A percentile compares a stretch with the other conserved stretches of the same genome.
Evolutionary conservation across 805 yeast species (phyloP).

Genomic region (Wickerhamomyces rabaulensis): DNA sequence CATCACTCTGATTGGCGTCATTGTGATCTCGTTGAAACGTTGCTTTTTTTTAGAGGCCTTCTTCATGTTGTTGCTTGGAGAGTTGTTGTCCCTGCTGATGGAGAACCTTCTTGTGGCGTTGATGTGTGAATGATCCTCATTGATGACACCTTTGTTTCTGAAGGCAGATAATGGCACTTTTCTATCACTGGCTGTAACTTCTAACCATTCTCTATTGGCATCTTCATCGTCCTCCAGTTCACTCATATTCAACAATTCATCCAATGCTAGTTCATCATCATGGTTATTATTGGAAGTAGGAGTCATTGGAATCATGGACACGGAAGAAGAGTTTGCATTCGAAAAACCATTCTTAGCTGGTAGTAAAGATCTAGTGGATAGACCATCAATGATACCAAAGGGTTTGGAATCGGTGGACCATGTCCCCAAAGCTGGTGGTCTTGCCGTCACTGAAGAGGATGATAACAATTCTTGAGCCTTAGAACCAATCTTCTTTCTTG

Average conservation of each 20-base stretch:
- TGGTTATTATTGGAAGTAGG: slow-evolving; percentile 23
- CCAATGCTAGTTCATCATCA: slow-evolving; percentile 48
- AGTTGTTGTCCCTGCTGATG: slow-evolving; percentile 1
- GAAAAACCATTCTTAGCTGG: slow-evolving; percentile 27
- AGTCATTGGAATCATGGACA: slow-evolving; percentile 12
- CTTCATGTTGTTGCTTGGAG: not conserved
- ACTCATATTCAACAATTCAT: slow-evolving; percentile 83
- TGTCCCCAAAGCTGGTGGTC: slow-evolving; percentile 91
- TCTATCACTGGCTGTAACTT: slow-evolving; percentile 35
- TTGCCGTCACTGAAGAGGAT: slow-evolving; percentile 73
- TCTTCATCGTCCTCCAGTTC: slow-evolving; percentile 75
- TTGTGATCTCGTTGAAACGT: slow-evolving; percentile 11
- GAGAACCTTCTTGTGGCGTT: slow-evolving; percentile 24
- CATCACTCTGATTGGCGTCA: slow-evolving; percentile 16
- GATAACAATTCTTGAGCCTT: slow-evolving; percentile 92
- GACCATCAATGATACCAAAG: slow-evolving; percentile 91
- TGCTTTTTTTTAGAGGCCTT: slow-evolving; percentile 5
- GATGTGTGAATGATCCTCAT: slow-evolving; percentile 23
- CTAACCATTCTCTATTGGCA: slow-evolving; percentile 34
- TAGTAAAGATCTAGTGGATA: slow-evolving; percentile 77
- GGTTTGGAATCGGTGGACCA: slow-evolving; percentile 86
- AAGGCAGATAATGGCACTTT: slow-evolving; percentile 85
- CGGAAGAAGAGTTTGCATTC: not conserved
- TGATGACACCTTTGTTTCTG: slow-evolving; percentile 63
- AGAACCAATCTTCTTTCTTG: slow-evolving; percentile 56